Evolutionary conservation across 140 eudicot species (phyloP), one percentile per base, ranked within the genome.

Genomic region (Anethum foeniculum): DNA sequence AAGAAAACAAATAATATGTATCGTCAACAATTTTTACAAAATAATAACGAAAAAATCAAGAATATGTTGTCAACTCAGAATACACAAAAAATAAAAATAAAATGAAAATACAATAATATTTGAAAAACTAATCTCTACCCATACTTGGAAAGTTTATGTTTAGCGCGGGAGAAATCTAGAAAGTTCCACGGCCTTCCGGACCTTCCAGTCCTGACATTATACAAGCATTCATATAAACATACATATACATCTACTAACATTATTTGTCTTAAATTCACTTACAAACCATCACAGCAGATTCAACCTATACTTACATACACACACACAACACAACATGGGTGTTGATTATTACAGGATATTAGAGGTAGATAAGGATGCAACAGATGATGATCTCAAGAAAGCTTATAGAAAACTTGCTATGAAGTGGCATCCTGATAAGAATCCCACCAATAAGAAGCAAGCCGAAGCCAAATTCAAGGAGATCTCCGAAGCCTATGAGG

Each of bases 351-450:
- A 73, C 54, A 73, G 43, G 54, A 73, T 73, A 7, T n/a, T 73
- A 43, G 34, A 73, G 77, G 52, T 73, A 0, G 77, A 73, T 4
- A 41, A 43, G 54, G 43, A 43, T 10, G 77, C 77, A 7, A 43
- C 52, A 21, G 52, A 73, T 73, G 77, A 73, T 41, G 52, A 73
- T 73, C 49, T 39, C 5, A 73, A 73, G 77, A 73, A 73, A 73
- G 54, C 77, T 23, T 73, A 73, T 39, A 41, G 54, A 41, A 38
- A 73, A 21, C 77, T 73, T 10, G 52, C 77, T 32, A 73, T 41
- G 77, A 73, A 43, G 54, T 73, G 77, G 77, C 77, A 73, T 18
- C 76, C 76, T 71, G 76, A 71, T 38, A 71, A 71, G 49, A 71
- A 71, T 3, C 76, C 76, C 19, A 73, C 28, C 34, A 73, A 21